These are phyloP conservation scores for Pseudofabraea citricarpa DNA, from an alignment of 2,329 filamentous ascomycete species.

Conservation along the genomic window DNA sequence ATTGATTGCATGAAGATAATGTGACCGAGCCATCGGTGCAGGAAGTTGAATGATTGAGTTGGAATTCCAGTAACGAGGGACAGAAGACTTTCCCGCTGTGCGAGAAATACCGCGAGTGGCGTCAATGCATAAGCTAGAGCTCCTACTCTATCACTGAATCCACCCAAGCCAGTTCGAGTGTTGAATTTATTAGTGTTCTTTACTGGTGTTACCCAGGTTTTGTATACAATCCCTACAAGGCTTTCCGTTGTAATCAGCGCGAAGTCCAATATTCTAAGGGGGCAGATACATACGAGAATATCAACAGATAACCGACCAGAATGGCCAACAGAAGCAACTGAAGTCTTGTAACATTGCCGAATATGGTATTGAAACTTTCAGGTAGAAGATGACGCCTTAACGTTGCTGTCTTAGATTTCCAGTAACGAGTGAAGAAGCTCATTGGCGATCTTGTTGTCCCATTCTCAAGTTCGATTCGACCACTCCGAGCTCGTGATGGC, in stretches of 20 bases:
- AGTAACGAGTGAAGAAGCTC: constrained; percentile 19
- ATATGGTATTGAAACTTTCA: constrained; percentile 51
- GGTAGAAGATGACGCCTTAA: constrained; percentile 48
- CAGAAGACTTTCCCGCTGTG: constrained; percentile 65
- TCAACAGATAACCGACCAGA: constrained; percentile 55
- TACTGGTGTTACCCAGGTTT: constrained; percentile 66
- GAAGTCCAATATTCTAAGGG: constrained; percentile 5
- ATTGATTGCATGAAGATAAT: constrained; percentile 65
- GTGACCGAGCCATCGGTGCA: constrained; percentile 72
- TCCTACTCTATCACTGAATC: constrained; percentile 67
- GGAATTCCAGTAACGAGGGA: constrained; percentile 67
- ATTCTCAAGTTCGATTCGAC: constrained; percentile 17
- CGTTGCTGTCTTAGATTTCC: constrained; percentile 8
- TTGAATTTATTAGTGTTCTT: constrained; percentile 52
- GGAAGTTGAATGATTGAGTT: constrained; percentile 73
- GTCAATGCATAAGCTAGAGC: constrained; percentile 70
- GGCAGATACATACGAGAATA: constrained; percentile 50
- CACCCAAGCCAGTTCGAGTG: constrained; percentile 60
- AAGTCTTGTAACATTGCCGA: constrained; percentile 63
- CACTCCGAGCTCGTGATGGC: constrained; percentile 15
- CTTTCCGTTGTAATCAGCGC: constrained; percentile 17
- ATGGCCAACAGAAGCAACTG: constrained; percentile 59
- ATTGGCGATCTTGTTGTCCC: constrained; percentile 16
- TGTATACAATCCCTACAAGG: constrained; percentile 62
- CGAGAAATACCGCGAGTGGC: constrained; percentile 62